Conservation (phyloP, 2,329 filamentous ascomycete genomes). For the Monilinia laxa region DNA sequence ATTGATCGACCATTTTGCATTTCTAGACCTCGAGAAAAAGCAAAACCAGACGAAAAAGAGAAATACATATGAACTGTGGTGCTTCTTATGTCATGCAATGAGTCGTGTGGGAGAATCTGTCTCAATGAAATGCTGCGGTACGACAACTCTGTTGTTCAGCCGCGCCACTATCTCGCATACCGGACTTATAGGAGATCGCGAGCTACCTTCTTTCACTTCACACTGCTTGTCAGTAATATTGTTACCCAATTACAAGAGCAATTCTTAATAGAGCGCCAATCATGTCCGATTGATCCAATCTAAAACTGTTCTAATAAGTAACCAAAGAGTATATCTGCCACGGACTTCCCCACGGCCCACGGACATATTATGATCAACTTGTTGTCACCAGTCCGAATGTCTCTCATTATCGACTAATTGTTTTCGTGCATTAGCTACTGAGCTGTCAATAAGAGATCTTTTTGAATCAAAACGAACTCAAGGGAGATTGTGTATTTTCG, state of each 20-base stretch:
- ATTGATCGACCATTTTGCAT: no score
- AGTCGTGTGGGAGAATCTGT: no score
- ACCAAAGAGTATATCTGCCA: neutral
- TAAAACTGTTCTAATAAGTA: neutral
- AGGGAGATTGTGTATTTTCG: neutral
- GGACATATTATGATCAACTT: neutral
- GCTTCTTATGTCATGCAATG: no score
- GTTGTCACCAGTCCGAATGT: neutral
- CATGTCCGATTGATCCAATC: neutral
- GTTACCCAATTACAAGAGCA: neutral
- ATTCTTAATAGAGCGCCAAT: neutral
- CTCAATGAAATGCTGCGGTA: no score
- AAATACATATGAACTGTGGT: no score
- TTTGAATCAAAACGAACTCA: neutral
- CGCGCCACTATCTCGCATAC: neutral
- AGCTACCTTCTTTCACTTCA: neutral
- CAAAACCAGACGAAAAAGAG: no score
- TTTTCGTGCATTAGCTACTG: neutral
- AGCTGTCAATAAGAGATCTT: neutral
- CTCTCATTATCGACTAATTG: neutral
- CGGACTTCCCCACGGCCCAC: constrained; percentile 17
- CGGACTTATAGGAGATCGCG: neutral
- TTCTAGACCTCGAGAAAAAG: no score
- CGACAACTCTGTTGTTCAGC: no score
- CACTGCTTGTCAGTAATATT: neutral